These are phyloP conservation scores for Quercus gilva DNA, from an alignment of 306 rosid species.

Conservation along the genomic window DNA sequence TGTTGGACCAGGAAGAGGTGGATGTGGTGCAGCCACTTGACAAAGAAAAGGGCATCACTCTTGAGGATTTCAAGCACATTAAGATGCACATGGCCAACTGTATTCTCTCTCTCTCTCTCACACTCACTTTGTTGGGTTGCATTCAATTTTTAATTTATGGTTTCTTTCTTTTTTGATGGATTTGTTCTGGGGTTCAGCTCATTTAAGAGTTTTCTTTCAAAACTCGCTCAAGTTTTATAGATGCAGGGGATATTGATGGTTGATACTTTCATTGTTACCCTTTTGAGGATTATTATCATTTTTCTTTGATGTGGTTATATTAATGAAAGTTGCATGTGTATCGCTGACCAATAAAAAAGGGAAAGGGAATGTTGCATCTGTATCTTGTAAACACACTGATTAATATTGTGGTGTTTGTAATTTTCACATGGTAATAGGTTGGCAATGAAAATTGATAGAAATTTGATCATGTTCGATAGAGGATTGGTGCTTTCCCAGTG, in stretches of 20 bases:
- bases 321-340: background rate
- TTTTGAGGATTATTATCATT: background rate
- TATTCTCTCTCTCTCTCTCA: slow-evolving; percentile 27
- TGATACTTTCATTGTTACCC: background rate
- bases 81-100: slow-evolving; percentile 93
- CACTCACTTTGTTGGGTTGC: background rate
- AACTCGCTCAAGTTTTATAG: background rate
- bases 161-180: background rate
- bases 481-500: background rate
- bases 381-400: background rate
- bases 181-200: background rate
- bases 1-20: slow-evolving; percentile 84
- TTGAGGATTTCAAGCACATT: slow-evolving; percentile 89
- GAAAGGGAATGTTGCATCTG: background rate
- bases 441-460: background rate
- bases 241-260: background rate
- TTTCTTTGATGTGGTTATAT: background rate
- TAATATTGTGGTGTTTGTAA: background rate
- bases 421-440: too few species aligned
- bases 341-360: too few species aligned
- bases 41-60: slow-evolving; percentile 78
- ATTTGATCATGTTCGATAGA: background rate
- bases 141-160: background rate
- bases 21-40: slow-evolving; percentile 76
- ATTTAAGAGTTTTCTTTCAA: background rate